Percentiles rank a stretch among this genome's conserved stretches.
phyloP scores from a whole-genome alignment of 495 filamentous ascomycete genomes.

The Stereocaulon alpinum region DNA sequence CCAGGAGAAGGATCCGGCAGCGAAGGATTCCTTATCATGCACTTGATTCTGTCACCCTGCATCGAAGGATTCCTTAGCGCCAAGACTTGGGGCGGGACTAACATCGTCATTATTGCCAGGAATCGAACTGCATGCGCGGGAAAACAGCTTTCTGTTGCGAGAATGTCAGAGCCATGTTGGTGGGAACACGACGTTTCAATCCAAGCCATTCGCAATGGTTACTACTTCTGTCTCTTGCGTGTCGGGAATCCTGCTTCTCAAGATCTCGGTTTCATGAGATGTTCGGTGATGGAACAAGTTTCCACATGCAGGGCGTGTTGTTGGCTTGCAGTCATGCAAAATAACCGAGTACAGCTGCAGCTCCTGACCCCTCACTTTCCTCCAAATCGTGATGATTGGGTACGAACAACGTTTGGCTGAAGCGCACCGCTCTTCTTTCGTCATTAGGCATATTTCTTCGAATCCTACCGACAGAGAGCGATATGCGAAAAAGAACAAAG shows the following conservation, averaged over 20 bases:
- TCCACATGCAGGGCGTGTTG: neutral
- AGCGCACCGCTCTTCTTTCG: slow-evolving; percentile 18
- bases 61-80: neutral
- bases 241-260: neutral
- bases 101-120: neutral
- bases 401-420: slow-evolving; percentile 1
- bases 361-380: slow-evolving; percentile 3
- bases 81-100: neutral
- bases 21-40: too few species aligned
- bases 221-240: neutral
- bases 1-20: too few species aligned
- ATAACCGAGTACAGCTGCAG: neutral
- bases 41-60: too few species aligned
- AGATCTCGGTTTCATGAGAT: neutral
- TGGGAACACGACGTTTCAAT: neutral
- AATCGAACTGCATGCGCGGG: neutral
- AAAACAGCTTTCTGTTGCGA: neutral
- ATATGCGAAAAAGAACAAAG: slow-evolving; percentile 1
- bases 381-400: neutral
- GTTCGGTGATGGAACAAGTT: too few species aligned
- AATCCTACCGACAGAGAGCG: slow-evolving; percentile 6
- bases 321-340: neutral
- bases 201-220: neutral
- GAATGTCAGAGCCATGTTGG: neutral
- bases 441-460: slow-evolving; percentile 6